These are phyloP conservation scores for Albizia julibrissin DNA, from an alignment of 306 rosid species.

Conservation along the genomic window DNA sequence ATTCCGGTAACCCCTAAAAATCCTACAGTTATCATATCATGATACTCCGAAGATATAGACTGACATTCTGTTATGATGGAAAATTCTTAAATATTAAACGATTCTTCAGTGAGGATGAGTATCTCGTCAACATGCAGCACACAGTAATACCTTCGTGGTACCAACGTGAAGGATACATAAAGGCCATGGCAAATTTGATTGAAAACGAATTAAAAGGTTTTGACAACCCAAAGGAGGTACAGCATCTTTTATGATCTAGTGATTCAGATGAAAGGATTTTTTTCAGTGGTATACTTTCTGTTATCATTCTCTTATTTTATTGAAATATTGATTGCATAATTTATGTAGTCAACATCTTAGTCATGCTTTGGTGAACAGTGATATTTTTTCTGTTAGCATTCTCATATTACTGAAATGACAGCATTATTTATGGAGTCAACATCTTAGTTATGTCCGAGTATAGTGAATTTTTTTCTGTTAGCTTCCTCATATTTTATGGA, in stretches of 20 bases:
- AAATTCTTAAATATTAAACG: constrained; percentile 27
- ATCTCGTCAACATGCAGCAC: constrained; percentile 97
- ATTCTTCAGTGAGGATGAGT: constrained; percentile 83
- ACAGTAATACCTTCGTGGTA: constrained; percentile 98
- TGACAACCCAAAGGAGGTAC: constrained; percentile 67
- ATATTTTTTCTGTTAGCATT: constrained; percentile 21
- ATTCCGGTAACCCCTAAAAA: constrained; percentile 61
- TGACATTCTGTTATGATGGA: constrained; percentile 32
- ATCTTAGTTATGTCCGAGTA: constrained; percentile 18
- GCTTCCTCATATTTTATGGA: constrained; percentile 22
- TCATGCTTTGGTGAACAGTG: background rate
- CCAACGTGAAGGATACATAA: constrained; percentile 97
- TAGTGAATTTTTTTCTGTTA: constrained; percentile 5
- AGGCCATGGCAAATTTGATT: constrained; percentile 90
- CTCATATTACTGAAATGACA: constrained; percentile 18
- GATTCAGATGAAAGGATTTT: background rate
- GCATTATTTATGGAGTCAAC: constrained; percentile 13
- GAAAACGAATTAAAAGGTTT: constrained; percentile 75
- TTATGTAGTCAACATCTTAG: background rate
- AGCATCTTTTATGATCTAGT: constrained; percentile 24
- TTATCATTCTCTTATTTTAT: constrained; percentile 21
- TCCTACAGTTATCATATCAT: constrained; percentile 5
- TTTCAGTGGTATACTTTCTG: constrained; percentile 9
- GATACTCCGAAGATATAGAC: constrained; percentile 5
- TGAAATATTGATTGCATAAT: background rate